Base-by-base conservation (phyloP, 768 basidiomycete species). In the Sarcodon aspratus region DNA sequence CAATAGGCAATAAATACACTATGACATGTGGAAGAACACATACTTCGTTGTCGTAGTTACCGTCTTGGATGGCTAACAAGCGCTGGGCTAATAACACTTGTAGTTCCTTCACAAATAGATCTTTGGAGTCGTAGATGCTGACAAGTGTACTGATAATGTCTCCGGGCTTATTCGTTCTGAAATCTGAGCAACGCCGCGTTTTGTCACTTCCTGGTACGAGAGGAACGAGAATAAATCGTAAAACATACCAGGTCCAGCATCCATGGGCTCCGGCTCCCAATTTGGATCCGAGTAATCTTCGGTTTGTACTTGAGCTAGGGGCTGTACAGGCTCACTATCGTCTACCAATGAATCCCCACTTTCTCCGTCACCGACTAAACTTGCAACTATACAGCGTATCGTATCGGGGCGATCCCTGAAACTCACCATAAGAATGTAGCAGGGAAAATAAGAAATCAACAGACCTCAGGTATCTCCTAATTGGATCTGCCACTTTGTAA, bases 121-220 rank as follows among this genome's bases (percentile, higher is more conserved):
- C 96, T 59, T 92, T 88, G 2, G 94, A 94, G 61, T 97, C 93
- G 57, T 97, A 98, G 55, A 98, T 98, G 62, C 88, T 92, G 55
- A 98, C 93, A 1, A 98, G 80, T 1, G 95, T 95, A 61, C 90
- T 94, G 59, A 98, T 85, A 52, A 98, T 82, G 59, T 98, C 96
- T 56, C 87, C 87, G 0, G 89, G 81, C 61, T 88, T 93, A 60
- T 85, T 93, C 1, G 88, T 79, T 34, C 92, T 76, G 68, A 96
- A 99, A 54, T 93, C 95, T 93, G 64, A n/a, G 21, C 36, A 40
- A 27, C 18, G 10, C 33, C 15, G 33, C 48, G 21, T 52, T 10
- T 15, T 18, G 33, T 17, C 17, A 21, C 4, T n/a, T 31, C 33
- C 44, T 13, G 38, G 34, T 7, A 11, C 36, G 45, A 21, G 7